These are phyloP conservation scores for Phoma herbarum DNA, from an alignment of 2,329 filamentous ascomycete species.

Conservation along the genomic window DNA sequence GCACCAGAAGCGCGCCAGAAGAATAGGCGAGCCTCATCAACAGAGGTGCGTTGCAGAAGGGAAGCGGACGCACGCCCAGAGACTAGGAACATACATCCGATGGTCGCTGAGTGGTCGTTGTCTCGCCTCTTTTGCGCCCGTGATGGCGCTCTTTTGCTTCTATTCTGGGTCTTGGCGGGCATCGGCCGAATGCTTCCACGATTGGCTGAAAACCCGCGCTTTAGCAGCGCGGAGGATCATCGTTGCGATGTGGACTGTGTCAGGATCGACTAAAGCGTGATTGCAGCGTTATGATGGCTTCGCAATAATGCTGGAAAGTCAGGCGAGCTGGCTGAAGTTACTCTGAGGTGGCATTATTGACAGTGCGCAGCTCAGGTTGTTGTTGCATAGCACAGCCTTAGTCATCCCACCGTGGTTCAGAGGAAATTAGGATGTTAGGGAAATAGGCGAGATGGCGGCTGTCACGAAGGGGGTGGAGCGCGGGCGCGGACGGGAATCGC, in stretches of 20 bases:
- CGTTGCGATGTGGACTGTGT: not conserved
- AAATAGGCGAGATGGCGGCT: constrained; percentile 16
- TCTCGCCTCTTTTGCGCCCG: constrained; percentile 1
- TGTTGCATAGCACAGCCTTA: not conserved
- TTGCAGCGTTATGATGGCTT: not conserved
- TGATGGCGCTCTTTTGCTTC: not conserved
- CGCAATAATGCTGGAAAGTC: not conserved
- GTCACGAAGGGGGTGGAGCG: constrained; percentile 21
- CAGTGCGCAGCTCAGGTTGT: not conserved
- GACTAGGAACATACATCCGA: constrained; percentile 9
- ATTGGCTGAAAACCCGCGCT: constrained; percentile 9
- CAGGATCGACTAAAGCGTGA: not conserved
- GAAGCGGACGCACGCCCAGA: not conserved
- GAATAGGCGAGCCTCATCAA: constrained; percentile 1
- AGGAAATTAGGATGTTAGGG: constrained; percentile 7
- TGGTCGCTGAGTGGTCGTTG: constrained; percentile 1
- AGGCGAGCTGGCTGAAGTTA: not conserved
- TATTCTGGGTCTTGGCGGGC: constrained; percentile 8
- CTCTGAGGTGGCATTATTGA: not conserved
- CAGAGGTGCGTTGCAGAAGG: not conserved
- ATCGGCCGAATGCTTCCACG: not conserved
- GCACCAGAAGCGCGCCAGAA: constrained; percentile 7
- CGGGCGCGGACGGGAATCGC: constrained; percentile 3
- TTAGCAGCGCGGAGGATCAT: not conserved
- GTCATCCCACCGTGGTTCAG: not conserved